Percentiles rank a stretch among this genome's conserved stretches.
phyloP scores from a whole-genome alignment of 1,284 basidiomycete species.

The Peniophora sp. region DNA sequence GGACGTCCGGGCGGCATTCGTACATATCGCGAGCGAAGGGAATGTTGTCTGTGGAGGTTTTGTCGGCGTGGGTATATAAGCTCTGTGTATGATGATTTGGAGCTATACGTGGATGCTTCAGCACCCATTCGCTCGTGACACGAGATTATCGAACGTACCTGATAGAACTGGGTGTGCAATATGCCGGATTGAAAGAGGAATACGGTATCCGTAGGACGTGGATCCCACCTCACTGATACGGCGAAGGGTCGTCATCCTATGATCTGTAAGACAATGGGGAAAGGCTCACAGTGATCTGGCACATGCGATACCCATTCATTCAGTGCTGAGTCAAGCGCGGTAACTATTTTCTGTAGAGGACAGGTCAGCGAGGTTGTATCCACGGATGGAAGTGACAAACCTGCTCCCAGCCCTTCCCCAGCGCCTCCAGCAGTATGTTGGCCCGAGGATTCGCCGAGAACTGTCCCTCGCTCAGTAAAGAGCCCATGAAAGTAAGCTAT shows the following conservation, averaged over 20 bases:
- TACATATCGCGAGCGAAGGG: not conserved
- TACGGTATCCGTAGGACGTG: constrained; percentile 31
- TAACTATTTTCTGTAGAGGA: constrained; percentile 33
- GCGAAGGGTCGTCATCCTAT: not conserved
- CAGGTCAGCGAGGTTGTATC: too few relatives aligned
- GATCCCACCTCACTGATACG: constrained; percentile 42
- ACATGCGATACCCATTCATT: constrained; percentile 55
- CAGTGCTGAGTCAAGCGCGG: constrained; percentile 49
- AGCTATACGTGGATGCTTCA: too few relatives aligned
- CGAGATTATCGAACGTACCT: too few relatives aligned
- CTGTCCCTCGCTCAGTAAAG: not conserved
- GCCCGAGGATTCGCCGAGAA: constrained; percentile 27
- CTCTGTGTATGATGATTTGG: not conserved
- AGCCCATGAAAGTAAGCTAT: not conserved
- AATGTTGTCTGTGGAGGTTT: not conserved
- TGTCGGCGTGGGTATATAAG: not conserved
- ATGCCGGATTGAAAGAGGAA: constrained; percentile 46
- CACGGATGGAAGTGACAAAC: too few relatives aligned
- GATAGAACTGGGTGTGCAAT: not conserved
- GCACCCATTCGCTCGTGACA: too few relatives aligned
- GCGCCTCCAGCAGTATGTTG: constrained; percentile 33
- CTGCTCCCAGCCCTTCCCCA: constrained; percentile 36
- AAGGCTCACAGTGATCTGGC: constrained; percentile 35
- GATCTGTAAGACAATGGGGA: constrained; percentile 36
- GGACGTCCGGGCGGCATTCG: not conserved